phyloP scores from a whole-genome alignment of 805 yeast species.

The Ogataea angusta region DNA sequence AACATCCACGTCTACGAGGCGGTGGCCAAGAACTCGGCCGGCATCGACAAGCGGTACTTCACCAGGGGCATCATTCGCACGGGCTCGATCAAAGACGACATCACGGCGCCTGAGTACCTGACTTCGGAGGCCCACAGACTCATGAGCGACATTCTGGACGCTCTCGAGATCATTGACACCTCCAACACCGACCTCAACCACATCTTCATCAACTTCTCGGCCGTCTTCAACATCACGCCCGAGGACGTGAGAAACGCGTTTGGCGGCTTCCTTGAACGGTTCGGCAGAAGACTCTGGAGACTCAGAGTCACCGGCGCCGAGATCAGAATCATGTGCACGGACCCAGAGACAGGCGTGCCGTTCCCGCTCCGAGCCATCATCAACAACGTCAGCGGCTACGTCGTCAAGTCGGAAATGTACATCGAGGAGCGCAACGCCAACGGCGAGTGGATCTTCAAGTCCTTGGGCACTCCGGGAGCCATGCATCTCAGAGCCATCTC shows the following conservation, averaged over 20 bases:
- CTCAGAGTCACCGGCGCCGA: constrained; percentile 96
- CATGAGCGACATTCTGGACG: constrained; percentile 94
- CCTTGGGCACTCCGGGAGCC: constrained; percentile 90
- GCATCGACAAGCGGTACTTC: constrained; percentile 89
- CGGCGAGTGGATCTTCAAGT: constrained; percentile 97
- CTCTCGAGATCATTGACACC: constrained; percentile 90
- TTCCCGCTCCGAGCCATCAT: constrained; percentile 97
- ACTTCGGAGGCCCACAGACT: constrained; percentile 95
- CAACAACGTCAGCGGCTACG: constrained; percentile 95
- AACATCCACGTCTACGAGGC: constrained; percentile 98
- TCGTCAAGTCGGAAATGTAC: constrained; percentile 91
- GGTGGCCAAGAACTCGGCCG: constrained; percentile 84
- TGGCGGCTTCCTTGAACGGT: constrained; percentile 96
- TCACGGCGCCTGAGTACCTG: constrained; percentile 87
- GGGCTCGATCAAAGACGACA: constrained; percentile 89
- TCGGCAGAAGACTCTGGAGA: constrained; percentile 96
- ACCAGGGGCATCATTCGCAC: constrained; percentile 97
- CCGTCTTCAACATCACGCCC: constrained; percentile 90
- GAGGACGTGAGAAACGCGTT: constrained; percentile 96
- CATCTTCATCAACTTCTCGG: constrained; percentile 94
- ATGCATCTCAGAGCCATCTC: constrained; percentile 97
- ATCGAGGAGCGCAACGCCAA: constrained; percentile 88
- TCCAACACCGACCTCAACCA: constrained; percentile 95
- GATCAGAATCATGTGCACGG: constrained; percentile 92
- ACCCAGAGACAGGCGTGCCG: constrained; percentile 80